These are phyloP conservation scores for Mucor velutinosus DNA, from an alignment of 371 early-diverging fungal species.

Conservation along the genomic window DNA sequence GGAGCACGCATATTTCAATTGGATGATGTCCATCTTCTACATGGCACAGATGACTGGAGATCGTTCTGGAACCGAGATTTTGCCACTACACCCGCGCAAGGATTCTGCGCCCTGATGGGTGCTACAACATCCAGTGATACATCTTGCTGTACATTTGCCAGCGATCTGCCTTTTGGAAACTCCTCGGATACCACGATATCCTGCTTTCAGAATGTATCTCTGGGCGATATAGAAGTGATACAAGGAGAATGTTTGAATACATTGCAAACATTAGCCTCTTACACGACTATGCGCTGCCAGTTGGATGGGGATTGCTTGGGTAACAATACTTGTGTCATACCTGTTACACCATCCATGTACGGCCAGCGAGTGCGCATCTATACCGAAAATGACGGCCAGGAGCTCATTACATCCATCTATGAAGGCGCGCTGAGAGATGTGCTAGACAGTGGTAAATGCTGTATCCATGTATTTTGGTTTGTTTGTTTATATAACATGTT, in stretches of 20 bases:
- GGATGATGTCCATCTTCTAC: background rate
- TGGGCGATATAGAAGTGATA: background rate
- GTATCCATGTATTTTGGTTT: background rate
- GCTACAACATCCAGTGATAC: background rate
- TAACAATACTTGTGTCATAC: background rate
- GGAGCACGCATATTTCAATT: background rate
- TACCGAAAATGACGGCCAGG: background rate
- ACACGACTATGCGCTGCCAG: background rate
- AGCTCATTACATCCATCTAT: background rate
- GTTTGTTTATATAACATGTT: background rate
- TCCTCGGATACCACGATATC: background rate
- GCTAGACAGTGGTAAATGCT: background rate
- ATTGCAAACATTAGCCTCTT: background rate
- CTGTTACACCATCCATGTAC: background rate
- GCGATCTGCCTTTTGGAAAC: background rate
- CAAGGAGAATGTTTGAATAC: background rate
- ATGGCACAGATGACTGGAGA: background rate
- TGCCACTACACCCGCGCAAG: background rate
- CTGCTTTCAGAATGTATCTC: background rate
- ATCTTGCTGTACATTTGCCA: background rate
- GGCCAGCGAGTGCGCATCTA: background rate
- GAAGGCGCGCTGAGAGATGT: background rate
- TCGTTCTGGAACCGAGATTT: background rate
- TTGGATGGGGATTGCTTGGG: background rate
- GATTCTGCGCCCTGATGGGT: background rate